Conservation (phyloP, 2,329 filamentous ascomycete genomes). For the Fusarium buharicum region DNA sequence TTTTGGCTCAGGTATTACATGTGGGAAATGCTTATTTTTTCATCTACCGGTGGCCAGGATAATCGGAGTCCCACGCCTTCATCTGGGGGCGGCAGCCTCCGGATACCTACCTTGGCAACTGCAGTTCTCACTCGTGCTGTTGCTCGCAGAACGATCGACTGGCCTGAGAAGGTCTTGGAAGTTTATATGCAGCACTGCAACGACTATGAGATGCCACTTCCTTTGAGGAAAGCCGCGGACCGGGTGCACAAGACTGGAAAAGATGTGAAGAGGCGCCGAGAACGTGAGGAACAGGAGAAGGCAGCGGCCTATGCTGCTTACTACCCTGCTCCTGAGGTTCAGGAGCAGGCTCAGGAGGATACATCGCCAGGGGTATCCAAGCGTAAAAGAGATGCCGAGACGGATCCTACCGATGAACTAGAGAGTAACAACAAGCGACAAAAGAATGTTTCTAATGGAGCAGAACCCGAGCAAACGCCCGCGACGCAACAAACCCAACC, state of each 20-base stretch:
- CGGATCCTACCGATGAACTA: slow-evolving; percentile 53
- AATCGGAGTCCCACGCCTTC: slow-evolving; percentile 65
- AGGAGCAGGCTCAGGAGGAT: slow-evolving; percentile 27
- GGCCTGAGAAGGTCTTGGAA: slow-evolving; percentile 79
- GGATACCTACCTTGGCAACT: slow-evolving; percentile 78
- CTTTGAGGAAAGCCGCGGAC: slow-evolving; percentile 78
- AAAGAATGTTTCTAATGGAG: slow-evolving; percentile 57
- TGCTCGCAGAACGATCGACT: slow-evolving; percentile 71
- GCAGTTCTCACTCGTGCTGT: slow-evolving; percentile 79
- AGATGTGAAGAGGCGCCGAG: slow-evolving; percentile 70
- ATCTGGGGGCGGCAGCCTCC: slow-evolving; percentile 58
- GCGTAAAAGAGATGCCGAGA: slow-evolving; percentile 76
- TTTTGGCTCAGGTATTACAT: slow-evolving; percentile 95
- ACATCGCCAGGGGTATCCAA: slow-evolving; percentile 64
- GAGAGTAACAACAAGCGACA: slow-evolving; percentile 74
- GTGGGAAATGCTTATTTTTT: slow-evolving; percentile 82
- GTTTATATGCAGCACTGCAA: slow-evolving; percentile 84
- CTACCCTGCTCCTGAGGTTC: slow-evolving; percentile 47
- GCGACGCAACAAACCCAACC: slow-evolving; percentile 42
- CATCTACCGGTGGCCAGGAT: slow-evolving; percentile 53
- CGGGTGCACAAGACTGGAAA: slow-evolving; percentile 76
- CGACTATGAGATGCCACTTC: slow-evolving; percentile 84
- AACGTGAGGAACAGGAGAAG: slow-evolving; percentile 71
- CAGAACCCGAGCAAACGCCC: slow-evolving; percentile 34
- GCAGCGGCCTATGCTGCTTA: slow-evolving; percentile 62